Conservation (phyloP, 1,139 yeast species). For the Debaryomycetaceae sp. region DNA sequence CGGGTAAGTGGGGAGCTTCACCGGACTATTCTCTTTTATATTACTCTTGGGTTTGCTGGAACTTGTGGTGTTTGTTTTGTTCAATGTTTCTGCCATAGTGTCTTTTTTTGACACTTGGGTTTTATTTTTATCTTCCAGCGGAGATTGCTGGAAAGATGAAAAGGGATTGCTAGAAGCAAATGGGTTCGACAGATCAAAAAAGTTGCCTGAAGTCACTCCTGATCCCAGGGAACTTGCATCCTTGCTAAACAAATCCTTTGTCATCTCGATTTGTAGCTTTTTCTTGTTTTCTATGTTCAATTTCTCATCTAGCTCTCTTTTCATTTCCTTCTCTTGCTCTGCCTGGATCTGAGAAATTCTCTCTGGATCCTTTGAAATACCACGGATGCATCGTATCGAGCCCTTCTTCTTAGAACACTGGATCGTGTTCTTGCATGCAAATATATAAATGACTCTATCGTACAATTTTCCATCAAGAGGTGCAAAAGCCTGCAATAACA, state of each 20-base stretch:
- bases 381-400: constrained; percentile 69
- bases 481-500: constrained; percentile 75
- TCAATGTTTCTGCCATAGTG: constrained; percentile 17
- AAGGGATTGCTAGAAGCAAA: constrained; percentile 33
- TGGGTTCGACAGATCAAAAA: constrained; percentile 30
- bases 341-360: constrained; percentile 38
- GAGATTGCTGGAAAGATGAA: constrained; percentile 22
- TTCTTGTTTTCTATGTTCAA: constrained; percentile 40
- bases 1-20: constrained; percentile 48
- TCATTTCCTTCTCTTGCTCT: constrained; percentile 33
- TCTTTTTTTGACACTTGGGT: constrained; percentile 5
- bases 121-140: not conserved
- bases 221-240: constrained; percentile 8
- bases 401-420: constrained; percentile 68
- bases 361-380: constrained; percentile 58
- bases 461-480: constrained; percentile 70
- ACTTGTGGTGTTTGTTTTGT: constrained; percentile 12
- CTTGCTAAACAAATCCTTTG: constrained; percentile 36
- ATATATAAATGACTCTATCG: constrained; percentile 78
- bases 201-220: constrained; percentile 18
- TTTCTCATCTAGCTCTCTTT: constrained; percentile 38
- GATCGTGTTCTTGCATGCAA: constrained; percentile 60
- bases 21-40: constrained; percentile 6
- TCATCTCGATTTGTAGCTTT: constrained; percentile 41
- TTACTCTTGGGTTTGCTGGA: constrained; percentile 12